Percentiles rank a stretch among this genome's conserved stretches.
phyloP scores from a whole-genome alignment of 768 basidiomycete species.

The Suillus americanus region DNA sequence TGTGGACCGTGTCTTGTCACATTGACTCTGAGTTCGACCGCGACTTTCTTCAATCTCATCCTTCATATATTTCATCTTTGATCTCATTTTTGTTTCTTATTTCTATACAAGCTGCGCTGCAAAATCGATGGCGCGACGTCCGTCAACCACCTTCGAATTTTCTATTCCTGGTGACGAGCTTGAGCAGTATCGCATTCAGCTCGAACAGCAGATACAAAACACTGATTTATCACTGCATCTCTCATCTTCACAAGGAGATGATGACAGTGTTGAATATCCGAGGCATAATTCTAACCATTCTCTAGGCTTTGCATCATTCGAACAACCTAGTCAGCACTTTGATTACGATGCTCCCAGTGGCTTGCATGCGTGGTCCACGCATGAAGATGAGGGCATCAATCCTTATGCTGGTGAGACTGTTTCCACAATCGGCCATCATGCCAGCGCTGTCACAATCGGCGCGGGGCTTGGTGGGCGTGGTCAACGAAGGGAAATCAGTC shows the following conservation, averaged over 20 bases:
- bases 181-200: slow-evolving; percentile 73
- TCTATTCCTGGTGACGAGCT: slow-evolving; percentile 72
- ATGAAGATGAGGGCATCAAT: slow-evolving; percentile 65
- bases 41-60: slow-evolving; percentile 9
- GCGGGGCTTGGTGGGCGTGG: slow-evolving; percentile 68
- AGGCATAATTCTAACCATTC: slow-evolving; percentile 64
- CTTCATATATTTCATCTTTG: slow-evolving; percentile 8
- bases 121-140: slow-evolving; percentile 26
- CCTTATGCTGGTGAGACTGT: slow-evolving; percentile 70
- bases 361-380: slow-evolving; percentile 57
- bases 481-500: slow-evolving; percentile 51
- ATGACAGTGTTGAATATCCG: slow-evolving; percentile 65
- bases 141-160: slow-evolving; percentile 36
- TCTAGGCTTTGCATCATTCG: slow-evolving; percentile 63
- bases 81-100: slow-evolving; percentile 16
- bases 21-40: slow-evolving; percentile 1
- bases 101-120: slow-evolving; percentile 17
- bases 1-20: slow-evolving; percentile 1
- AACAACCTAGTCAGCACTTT: slow-evolving; percentile 55
- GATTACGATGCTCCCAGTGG: slow-evolving; percentile 52
- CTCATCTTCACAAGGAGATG: slow-evolving; percentile 51
- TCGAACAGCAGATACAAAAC: slow-evolving; percentile 76
- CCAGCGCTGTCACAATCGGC: slow-evolving; percentile 81
- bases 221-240: slow-evolving; percentile 72
- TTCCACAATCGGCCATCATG: slow-evolving; percentile 88